These are phyloP conservation scores for Kodamaea hsintzibuensis DNA, from an alignment of 805 yeast species.

Conservation along the genomic window DNA sequence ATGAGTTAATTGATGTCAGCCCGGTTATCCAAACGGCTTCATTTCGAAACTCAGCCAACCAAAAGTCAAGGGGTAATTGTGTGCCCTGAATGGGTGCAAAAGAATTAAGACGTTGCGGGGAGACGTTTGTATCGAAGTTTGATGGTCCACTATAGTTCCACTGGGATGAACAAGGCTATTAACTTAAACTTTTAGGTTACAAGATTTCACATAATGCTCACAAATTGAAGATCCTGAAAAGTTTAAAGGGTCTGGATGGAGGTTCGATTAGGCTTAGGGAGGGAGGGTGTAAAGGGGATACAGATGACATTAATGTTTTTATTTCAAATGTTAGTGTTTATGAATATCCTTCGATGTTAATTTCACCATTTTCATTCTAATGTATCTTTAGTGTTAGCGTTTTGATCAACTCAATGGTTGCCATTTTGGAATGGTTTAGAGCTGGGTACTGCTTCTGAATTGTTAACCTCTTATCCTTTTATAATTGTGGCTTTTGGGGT, in stretches of 20 bases:
- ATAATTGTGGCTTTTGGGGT: too few species aligned
- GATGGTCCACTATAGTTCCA: neutral
- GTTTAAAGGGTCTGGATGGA: neutral
- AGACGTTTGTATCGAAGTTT: neutral
- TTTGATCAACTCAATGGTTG: neutral
- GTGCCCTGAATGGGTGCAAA: slow-evolving; percentile 1
- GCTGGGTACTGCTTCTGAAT: neutral
- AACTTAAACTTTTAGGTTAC: neutral
- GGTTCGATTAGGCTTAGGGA: neutral
- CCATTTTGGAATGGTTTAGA: neutral
- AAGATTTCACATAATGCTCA: neutral
- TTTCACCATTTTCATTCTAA: neutral
- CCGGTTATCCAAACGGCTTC: neutral
- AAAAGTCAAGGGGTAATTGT: neutral
- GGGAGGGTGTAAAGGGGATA: neutral
- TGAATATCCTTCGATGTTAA: neutral
- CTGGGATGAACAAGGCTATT: neutral
- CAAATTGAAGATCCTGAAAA: neutral
- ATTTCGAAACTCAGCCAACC: neutral
- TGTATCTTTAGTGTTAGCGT: neutral
- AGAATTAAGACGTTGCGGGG: neutral
- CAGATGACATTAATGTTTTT: neutral
- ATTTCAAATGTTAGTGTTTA: neutral
- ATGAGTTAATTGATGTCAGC: neutral
- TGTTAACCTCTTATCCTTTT: neutral